Base-by-base conservation (phyloP, 2,329 filamentous ascomycete species). In the Sporothrix variecibatus region DNA sequence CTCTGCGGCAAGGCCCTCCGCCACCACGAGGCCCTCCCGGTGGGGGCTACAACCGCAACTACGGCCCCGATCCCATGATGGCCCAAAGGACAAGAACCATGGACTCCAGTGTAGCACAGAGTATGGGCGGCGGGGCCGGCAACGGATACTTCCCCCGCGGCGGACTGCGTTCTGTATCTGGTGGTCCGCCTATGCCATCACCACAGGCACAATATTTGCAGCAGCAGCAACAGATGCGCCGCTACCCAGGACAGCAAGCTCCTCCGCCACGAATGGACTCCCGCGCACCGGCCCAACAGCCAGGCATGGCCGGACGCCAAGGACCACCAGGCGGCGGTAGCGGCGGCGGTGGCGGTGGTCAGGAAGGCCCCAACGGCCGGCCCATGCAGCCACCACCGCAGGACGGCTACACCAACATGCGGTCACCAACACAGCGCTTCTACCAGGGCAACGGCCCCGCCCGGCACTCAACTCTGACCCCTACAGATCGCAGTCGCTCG, bases 401-500 rank as follows among this genome's bases (percentile, higher is more conserved):
- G 28, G 84, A 83, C 71, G 84, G 82, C 73, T 84, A 84, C 70
- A 84, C 83, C 72, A 80, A 77, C 70, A 79, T 80, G 74, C 84
- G 83, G 80, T 86, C 82, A 73, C 85, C 85, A 75, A 84, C 82
- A 79, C 87, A 92, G 78, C 87, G 90, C 72, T 89, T 88, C 77
- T 90, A 93, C 79, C 88, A 90, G 75, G 86, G 87, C 74, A 87
- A 88, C 78, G 87, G 88, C 26, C 87, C 90, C 11, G 85, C 83
- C 17, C 93, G 68, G 93, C 94, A 62, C 83, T 97, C 83, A 96
- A 96, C 81, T 91, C 90, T 49, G 95, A 98, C 82, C 87, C 92
- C 6, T 97, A 94, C 83, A 90, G 96, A 75, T 97, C 96, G n/a
- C 94, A 97, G 79, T 98, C 95, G 46, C 90, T 99, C 80, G 95